These are phyloP conservation scores for Tothia fuscella DNA, from an alignment of 2,329 filamentous ascomycete species.

Conservation along the genomic window DNA sequence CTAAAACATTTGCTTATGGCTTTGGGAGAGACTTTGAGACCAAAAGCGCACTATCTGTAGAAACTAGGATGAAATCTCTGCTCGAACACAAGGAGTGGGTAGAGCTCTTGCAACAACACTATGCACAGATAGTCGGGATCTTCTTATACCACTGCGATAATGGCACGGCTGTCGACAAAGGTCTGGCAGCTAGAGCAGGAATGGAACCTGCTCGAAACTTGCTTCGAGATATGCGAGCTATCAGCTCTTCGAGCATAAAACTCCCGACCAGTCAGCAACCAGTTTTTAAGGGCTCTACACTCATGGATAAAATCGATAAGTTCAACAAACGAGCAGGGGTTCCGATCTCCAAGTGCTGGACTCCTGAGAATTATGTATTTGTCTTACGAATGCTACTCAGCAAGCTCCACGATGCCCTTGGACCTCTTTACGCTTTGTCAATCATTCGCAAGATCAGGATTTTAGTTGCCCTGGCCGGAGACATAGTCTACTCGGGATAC, in stretches of 20 bases:
- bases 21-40: slow-evolving; percentile 49
- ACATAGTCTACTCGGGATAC: slow-evolving; percentile 61
- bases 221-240: slow-evolving; percentile 55
- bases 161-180: background rate
- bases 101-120: slow-evolving; percentile 52
- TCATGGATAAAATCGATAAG: slow-evolving; percentile 58
- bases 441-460: slow-evolving; percentile 78
- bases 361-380: slow-evolving; percentile 58
- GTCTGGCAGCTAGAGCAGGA: background rate
- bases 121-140: slow-evolving; percentile 63
- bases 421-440: slow-evolving; percentile 75
- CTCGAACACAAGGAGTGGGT: slow-evolving; percentile 57
- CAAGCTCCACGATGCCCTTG: slow-evolving; percentile 69
- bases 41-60: slow-evolving; percentile 19
- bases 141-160: slow-evolving; percentile 52
- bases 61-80: slow-evolving; percentile 56
- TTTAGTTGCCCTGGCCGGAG: slow-evolving; percentile 64
- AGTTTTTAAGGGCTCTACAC: slow-evolving; percentile 65
- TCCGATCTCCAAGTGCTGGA: slow-evolving; percentile 58
- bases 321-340: slow-evolving; percentile 63
- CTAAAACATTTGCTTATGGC: slow-evolving; percentile 70
- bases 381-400: slow-evolving; percentile 69
- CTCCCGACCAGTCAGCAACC: slow-evolving; percentile 77
- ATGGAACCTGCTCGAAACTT: background rate
- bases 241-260: slow-evolving; percentile 51